phyloP scores from a whole-genome alignment of 2,329 filamentous ascomycete species.

The Fusarium stilboides region DNA sequence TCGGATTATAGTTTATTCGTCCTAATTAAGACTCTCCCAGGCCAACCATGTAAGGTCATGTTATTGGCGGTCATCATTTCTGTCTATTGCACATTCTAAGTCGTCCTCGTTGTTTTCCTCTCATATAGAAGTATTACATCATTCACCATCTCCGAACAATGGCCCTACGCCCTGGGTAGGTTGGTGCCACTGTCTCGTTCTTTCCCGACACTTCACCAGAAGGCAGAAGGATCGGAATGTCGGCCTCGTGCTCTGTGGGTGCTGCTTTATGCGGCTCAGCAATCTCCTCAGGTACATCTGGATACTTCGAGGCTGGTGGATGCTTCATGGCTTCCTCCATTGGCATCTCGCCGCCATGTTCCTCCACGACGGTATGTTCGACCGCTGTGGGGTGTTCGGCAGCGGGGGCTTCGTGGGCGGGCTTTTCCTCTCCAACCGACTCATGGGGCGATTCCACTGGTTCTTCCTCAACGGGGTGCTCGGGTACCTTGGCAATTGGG shows the following conservation, averaged over 20 bases:
- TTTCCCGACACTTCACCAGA: constrained; percentile 10
- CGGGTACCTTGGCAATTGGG: background rate
- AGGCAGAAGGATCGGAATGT: constrained; percentile 16
- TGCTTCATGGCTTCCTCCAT: constrained; percentile 13
- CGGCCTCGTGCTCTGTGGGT: background rate
- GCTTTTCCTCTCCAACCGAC: background rate
- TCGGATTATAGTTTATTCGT: constrained; percentile 22
- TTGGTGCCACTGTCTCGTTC: background rate
- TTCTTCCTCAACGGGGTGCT: background rate
- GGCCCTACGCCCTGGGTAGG: constrained; percentile 26
- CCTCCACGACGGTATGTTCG: background rate
- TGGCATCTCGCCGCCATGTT: constrained; percentile 5
- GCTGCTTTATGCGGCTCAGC: background rate
- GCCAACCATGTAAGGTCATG: constrained; percentile 21
- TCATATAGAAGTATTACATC: background rate
- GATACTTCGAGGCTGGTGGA: background rate
- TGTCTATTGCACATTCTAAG: background rate
- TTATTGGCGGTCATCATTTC: constrained; percentile 11
- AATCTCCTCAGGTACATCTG: background rate
- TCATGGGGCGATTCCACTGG: background rate
- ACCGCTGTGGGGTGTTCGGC: background rate
- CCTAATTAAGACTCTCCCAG: constrained; percentile 28
- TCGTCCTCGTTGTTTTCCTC: background rate
- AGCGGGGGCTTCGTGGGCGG: background rate
- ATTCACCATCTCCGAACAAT: constrained; percentile 27